phyloP scores from a whole-genome alignment of 2,329 filamentous ascomycete genomes.

The Didymella keratinophila region DNA sequence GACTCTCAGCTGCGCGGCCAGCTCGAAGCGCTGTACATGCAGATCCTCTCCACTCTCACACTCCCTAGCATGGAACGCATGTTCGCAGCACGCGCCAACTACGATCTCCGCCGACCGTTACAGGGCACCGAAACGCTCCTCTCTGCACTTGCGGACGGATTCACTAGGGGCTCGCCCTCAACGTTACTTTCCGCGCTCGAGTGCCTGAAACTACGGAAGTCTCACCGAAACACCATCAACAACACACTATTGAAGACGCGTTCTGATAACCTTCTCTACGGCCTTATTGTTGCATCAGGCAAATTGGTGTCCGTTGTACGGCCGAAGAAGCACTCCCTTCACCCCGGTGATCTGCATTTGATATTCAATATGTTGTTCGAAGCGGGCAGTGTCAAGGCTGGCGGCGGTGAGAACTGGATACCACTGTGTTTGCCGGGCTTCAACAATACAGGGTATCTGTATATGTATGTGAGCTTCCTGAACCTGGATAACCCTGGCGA shows the following conservation, averaged over 20 bases:
- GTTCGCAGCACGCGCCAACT: constrained; percentile 90
- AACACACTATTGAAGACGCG: constrained; percentile 82
- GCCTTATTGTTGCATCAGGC: constrained; percentile 89
- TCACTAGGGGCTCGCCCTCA: constrained; percentile 90
- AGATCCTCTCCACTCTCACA: constrained; percentile 94
- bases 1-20: constrained; percentile 86
- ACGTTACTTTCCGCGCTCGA: constrained; percentile 89
- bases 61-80: constrained; percentile 85
- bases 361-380: constrained; percentile 99
- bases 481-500: constrained; percentile 63
- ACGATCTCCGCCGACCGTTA: constrained; percentile 86
- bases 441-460: constrained; percentile 94
- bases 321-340: constrained; percentile 92
- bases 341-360: constrained; percentile 92
- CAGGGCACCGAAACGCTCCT: constrained; percentile 91
- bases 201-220: constrained; percentile 89
- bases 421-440: constrained; percentile 95
- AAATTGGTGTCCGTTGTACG: constrained; percentile 93
- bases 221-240: constrained; percentile 85
- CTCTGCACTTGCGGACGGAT: constrained; percentile 91
- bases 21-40: constrained; percentile 95
- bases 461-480: constrained; percentile 99
- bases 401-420: constrained; percentile 97
- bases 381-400: constrained; percentile 87
- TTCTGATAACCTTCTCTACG: constrained; percentile 83